phyloP scores from a whole-genome alignment of 352 stramenopile species.

The Globisporangium echinulatum region DNA sequence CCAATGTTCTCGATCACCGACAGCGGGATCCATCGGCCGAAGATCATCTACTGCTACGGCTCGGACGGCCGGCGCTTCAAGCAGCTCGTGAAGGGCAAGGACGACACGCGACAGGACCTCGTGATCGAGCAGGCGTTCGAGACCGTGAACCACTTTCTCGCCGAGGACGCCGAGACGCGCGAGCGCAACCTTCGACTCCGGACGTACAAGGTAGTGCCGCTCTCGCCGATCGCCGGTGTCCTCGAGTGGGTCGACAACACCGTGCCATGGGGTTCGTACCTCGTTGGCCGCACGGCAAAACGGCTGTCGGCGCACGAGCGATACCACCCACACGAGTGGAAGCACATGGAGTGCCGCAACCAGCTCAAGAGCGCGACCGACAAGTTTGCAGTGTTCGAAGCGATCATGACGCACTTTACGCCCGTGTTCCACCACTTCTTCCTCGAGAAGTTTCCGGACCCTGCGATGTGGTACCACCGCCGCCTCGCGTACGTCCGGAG shows the following conservation, averaged over 20 bases:
- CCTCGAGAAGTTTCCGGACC: conserved; percentile 94
- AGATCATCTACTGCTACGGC: conserved; percentile 96
- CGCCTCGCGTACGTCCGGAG: conserved; percentile 94
- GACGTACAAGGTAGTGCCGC: conserved; percentile 95
- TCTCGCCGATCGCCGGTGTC: conserved; percentile 91
- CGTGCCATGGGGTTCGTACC: conserved; percentile 90
- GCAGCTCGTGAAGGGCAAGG: conserved; percentile 95
- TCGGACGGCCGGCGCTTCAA: conserved; percentile 90
- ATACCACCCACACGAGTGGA: conserved; percentile 95
- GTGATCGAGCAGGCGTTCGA: conserved; percentile 90
- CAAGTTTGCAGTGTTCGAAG: conserved; percentile 80
- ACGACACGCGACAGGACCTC: conserved; percentile 84
- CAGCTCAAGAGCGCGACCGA: conserved; percentile 70
- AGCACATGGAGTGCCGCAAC: conserved; percentile 68
- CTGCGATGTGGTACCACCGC: conserved; percentile 91
- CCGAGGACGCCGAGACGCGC: conserved; percentile 49
- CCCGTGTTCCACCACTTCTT: conserved; percentile 98
- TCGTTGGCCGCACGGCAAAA: conserved; percentile 57
- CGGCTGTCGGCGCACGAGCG: conserved; percentile 83
- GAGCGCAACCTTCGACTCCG: conserved; percentile 84
- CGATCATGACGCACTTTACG: conserved; percentile 93
- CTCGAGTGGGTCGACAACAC: conserved; percentile 99
- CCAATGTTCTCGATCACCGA: conserved; percentile 91
- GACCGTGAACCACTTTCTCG: conserved; percentile 85
- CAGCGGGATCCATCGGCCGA: conserved; percentile 93